Evolutionary conservation across 768 basidiomycete genomes (phyloP), one percentile per base, ranked within the genome.

Genomic region (Termitomyces sp.): DNA sequence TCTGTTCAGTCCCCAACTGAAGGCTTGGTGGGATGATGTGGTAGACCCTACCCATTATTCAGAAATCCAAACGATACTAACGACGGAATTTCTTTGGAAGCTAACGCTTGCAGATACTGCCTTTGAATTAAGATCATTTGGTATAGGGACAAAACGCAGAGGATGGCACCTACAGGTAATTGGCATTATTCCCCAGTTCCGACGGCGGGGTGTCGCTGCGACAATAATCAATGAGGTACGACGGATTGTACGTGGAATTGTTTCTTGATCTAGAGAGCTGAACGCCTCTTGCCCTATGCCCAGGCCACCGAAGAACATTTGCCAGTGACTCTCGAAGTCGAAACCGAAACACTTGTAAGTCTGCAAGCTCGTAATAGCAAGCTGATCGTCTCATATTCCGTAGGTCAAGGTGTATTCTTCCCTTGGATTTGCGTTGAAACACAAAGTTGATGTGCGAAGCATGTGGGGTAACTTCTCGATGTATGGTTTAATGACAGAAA

Each of bases 121-220:
- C 6, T 60, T 56, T 24, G 55, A 56, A 36, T 44, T 60, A 39
- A 60, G 56, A n/a, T 60, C 55, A 8, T 61, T 63, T 20, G 64
- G 64, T 2, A 50, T 49, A 27, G 59, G 61, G 12, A 61, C 58
- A 16, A 63, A 54, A 32, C 53, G 42, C 34, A 54, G 42, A n/a
- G 59, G 59, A 48, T 64, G 59, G 56, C 64, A 61, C 22, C 53
- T 64, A 6, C 64, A 64, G 43, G 56, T 60, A 3, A 58, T 62
- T n/a, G 63, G 63, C 12, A 48, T 64, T 24, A 8, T 57, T 16
- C 63, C 63, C 26, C 53, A 59, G 39, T 61, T 56, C 36, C 61
- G 46, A 27, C 36, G 55, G 6, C 44, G 44, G 57, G 59, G 58
- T 37, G 52, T 64, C 20, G 63, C 61, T 36, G 60, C 61, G 14